Base-by-base conservation (phyloP, 164 flowering plant species). In the Euptelea pleiosperma region DNA sequence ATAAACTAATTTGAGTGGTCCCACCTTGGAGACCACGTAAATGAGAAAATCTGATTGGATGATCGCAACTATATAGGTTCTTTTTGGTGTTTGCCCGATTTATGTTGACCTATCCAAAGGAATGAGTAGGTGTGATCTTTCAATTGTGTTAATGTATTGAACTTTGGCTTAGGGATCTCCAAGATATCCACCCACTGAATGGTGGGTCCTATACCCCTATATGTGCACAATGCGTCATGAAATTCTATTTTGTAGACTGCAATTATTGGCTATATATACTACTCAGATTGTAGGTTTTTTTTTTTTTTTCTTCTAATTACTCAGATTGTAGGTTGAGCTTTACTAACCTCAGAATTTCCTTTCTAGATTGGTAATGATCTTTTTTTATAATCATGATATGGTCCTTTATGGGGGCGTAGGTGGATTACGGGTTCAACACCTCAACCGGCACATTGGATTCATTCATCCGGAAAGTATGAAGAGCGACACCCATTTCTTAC, bases 401-500 rank as follows among this genome's bases (percentile, higher is more conserved):
- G 41, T 42, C 2, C 24, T 56, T 29, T 57, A 47, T 50, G 30
- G 31, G n/a, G 55, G 25, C 72, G 55, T 78, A 93, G 99, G 91
- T 88, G 60, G 83, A 86, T 72, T 93, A 85, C 63, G 76, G 80
- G 63, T 79, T 72, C 43, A 72, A 75, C 42, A 7, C 68, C n/a
- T 56, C 74, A 59, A 73, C 72, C 51, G 73, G 75, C 11, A 62
- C 39, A 42, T 69, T 80, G 34, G 71, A n/a, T n/a, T n/a, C n/a
- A n/a, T n/a, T n/a, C n/a, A n/a, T n/a, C n/a, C n/a, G n/a, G n/a
- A n/a, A n/a, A n/a, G n/a, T n/a, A n/a, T n/a, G n/a, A n/a, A n/a
- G n/a, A n/a, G n/a, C n/a, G n/a, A n/a, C n/a, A n/a, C n/a, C n/a
- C n/a, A n/a, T n/a, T n/a, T n/a, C n/a, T n/a, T n/a, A n/a, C n/a